Evolutionary conservation across 768 basidiomycete species (phyloP).

Genomic region (Panaeolus papilionaceus): DNA sequence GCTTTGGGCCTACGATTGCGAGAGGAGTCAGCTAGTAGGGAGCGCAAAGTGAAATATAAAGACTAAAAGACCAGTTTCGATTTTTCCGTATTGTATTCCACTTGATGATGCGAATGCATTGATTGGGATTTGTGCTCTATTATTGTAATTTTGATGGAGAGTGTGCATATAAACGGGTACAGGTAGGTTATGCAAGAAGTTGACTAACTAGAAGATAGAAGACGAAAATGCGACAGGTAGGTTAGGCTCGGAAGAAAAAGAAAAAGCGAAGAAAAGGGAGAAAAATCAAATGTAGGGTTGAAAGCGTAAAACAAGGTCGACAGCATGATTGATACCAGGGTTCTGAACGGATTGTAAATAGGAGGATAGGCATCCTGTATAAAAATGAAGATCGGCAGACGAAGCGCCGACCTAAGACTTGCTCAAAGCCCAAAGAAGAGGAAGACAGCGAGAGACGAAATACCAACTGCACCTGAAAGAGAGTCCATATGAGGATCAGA

Average conservation of each 20-base stretch:
- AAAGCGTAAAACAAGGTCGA: constrained; percentile 6
- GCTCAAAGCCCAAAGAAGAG: background rate
- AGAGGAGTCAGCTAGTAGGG: background rate
- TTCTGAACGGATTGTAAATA: constrained; percentile 2
- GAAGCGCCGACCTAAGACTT: background rate
- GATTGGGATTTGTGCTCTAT: background rate
- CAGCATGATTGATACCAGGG: constrained; percentile 11
- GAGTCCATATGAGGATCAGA: background rate
- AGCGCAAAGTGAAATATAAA: constrained; percentile 5
- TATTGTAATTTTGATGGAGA: constrained; percentile 3
- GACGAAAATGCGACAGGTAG: constrained; percentile 8
- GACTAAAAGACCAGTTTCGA: background rate
- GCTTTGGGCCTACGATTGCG: background rate
- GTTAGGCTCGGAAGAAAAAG: background rate
- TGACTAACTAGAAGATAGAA: constrained; percentile 9
- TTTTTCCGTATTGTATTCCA: background rate
- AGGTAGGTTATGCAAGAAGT: constrained; percentile 11
- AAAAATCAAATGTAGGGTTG: constrained; percentile 4
- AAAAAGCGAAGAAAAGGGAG: background rate
- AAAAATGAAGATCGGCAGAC: background rate
- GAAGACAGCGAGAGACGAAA: background rate
- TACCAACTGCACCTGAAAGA: background rate
- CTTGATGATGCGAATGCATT: background rate
- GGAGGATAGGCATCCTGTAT: constrained; percentile 4
- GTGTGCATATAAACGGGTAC: constrained; percentile 13